These are phyloP conservation scores for Croton setiger DNA, from an alignment of 441 rosid species.

Conservation along the genomic window DNA sequence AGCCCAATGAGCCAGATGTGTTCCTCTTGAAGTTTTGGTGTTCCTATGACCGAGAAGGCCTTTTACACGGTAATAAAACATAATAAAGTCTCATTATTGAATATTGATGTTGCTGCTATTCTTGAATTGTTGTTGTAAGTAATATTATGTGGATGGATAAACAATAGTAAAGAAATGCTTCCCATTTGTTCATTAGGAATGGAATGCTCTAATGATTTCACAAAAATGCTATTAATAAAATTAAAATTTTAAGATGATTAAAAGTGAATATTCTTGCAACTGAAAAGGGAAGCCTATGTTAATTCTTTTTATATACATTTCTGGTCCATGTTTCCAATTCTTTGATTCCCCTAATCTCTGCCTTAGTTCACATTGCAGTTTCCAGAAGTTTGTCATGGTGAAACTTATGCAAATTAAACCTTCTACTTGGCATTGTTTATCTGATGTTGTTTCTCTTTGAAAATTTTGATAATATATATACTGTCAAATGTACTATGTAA, in stretches of 20 bases:
- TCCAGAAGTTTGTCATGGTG: background rate
- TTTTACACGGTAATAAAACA: conserved; percentile 40
- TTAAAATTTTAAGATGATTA: background rate
- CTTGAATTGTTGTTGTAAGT: background rate
- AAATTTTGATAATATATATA: background rate
- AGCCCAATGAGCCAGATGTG: conserved; percentile 36
- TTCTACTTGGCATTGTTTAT: background rate
- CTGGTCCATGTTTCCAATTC: background rate
- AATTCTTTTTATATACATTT: background rate
- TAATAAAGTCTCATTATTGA: background rate
- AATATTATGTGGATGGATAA: background rate
- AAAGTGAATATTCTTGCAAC: background rate
- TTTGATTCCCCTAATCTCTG: background rate
- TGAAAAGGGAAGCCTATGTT: background rate
- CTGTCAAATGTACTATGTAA: background rate
- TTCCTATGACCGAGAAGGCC: conserved; percentile 44
- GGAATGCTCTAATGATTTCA: background rate
- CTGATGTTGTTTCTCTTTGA: background rate
- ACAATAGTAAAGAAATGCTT: background rate
- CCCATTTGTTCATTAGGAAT: background rate
- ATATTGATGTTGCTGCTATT: background rate
- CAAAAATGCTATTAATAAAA: background rate
- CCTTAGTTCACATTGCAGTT: background rate
- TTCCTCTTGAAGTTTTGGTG: conserved; percentile 73
- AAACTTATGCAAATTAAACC: background rate